Percentiles rank a stretch among this genome's conserved stretches.
These are phyloP conservation scores for Beauveria scarabaeidicola DNA, from an alignment of 2,329 filamentous ascomycete genomes.

Conservation along the genomic window DNA sequence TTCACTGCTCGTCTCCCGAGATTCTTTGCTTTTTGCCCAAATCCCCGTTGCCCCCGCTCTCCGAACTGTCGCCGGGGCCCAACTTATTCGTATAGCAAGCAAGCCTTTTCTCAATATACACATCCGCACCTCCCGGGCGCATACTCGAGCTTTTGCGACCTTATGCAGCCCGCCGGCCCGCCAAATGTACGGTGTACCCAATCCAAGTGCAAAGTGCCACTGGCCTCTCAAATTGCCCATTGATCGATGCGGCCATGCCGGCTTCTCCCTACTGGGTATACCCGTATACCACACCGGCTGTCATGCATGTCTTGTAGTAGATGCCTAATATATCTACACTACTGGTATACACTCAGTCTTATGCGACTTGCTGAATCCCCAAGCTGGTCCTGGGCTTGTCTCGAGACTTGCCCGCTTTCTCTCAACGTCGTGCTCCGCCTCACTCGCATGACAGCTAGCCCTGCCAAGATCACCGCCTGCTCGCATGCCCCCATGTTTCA, in stretches of 20 bases:
- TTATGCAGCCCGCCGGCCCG: not conserved
- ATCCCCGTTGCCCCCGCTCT: not conserved
- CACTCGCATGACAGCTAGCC: not conserved
- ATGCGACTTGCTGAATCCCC: not conserved
- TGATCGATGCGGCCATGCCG: not conserved
- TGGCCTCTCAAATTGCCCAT: no score
- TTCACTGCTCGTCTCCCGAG: not conserved
- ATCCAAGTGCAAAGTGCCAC: not conserved
- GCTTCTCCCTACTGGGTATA: not conserved
- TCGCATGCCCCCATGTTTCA: not conserved
- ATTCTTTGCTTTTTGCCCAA: not conserved
- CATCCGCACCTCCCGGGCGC: conserved; percentile 1
- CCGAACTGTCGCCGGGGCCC: not conserved
- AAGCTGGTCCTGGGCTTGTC: not conserved
- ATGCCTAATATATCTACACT: not conserved
- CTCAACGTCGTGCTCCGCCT: not conserved
- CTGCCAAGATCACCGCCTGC: not conserved
- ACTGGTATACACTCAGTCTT: not conserved
- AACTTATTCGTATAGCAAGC: no score
- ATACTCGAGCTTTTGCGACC: not conserved
- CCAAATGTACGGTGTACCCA: no score
- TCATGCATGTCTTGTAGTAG: not conserved
- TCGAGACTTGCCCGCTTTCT: not conserved
- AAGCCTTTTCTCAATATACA: not conserved
- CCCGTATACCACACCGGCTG: no score